Evolutionary conservation across 495 filamentous ascomycete species (phyloP).

Genomic region (Penicillium antarcticum): DNA sequence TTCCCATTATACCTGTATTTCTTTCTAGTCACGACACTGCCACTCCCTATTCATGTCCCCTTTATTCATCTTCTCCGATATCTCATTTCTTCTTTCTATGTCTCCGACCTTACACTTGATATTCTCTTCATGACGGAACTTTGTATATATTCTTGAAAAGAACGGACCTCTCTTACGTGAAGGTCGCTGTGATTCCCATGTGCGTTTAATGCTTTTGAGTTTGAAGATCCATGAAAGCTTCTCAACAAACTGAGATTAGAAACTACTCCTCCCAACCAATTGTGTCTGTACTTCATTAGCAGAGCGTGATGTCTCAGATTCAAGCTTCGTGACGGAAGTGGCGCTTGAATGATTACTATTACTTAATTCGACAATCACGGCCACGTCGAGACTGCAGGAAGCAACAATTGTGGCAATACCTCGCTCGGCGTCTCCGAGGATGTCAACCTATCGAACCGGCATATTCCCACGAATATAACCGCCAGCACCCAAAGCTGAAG

Average conservation of each 20-base stretch:
- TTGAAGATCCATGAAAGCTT: neutral
- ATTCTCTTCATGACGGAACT: conserved; percentile 4
- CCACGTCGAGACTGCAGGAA: no score
- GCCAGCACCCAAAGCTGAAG: conserved; percentile 20
- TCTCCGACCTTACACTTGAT: neutral
- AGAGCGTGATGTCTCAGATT: no score
- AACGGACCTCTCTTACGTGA: neutral
- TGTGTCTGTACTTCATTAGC: no score
- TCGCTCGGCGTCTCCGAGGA: conserved; percentile 20
- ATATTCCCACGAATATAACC: conserved; percentile 16
- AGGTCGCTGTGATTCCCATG: conserved; percentile 5
- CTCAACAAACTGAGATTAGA: no score
- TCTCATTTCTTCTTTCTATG: neutral
- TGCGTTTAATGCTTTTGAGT: conserved; percentile 3
- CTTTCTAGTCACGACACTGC: conserved; percentile 1
- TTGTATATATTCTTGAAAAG: conserved; percentile 13
- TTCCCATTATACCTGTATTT: neutral
- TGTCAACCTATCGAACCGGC: conserved; percentile 13
- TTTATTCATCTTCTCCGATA: conserved; percentile 1
- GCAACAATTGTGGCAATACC: conserved; percentile 21
- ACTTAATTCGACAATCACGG: no score
- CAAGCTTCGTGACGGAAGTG: no score
- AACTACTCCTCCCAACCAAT: no score
- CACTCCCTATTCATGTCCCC: neutral
- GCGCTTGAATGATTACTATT: no score